phyloP scores from a whole-genome alignment of 2,329 filamentous ascomycete species.

The Talaromyces marneffei region DNA sequence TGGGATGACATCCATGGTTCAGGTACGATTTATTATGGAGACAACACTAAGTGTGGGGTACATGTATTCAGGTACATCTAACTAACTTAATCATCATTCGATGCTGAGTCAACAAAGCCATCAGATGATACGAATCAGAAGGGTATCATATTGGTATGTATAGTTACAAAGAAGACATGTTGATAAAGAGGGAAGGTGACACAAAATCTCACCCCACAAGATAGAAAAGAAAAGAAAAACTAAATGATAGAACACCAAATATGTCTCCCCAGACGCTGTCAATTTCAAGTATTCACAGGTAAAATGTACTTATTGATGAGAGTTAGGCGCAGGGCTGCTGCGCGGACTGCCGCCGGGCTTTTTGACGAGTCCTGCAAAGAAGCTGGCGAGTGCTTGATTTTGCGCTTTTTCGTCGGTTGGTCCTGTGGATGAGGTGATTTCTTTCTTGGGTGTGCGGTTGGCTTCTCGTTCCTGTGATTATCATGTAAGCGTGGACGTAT shows the following conservation, averaged over 20 bases:
- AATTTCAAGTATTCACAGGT: background rate
- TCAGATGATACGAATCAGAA: conserved; percentile 14
- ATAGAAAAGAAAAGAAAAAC: background rate
- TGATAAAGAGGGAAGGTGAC: background rate
- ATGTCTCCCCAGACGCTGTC: background rate
- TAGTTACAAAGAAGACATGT: conserved; percentile 12
- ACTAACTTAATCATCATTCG: no score
- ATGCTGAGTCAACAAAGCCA: background rate
- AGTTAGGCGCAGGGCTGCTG: conserved; percentile 28
- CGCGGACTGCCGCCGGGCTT: conserved; percentile 39
- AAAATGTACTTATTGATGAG: background rate
- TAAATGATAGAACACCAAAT: conserved; percentile 4
- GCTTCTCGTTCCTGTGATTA: conserved; percentile 39
- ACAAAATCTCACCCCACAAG: background rate
- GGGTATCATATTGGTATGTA: conserved; percentile 17
- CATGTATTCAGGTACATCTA: background rate
- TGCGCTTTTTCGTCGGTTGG: conserved; percentile 47
- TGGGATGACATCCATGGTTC: background rate
- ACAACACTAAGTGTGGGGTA: background rate
- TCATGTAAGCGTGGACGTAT: conserved; percentile 7
- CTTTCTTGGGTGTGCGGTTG: conserved; percentile 33
- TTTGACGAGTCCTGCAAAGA: conserved; percentile 56
- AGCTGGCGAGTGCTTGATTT: conserved; percentile 55
- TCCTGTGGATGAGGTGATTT: conserved; percentile 25
- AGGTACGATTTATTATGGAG: background rate